A percentile compares a stretch with the other conserved stretches of the same genome.
Conservation (phyloP, 257 asterid species). For the Nemophila menziesii region DNA sequence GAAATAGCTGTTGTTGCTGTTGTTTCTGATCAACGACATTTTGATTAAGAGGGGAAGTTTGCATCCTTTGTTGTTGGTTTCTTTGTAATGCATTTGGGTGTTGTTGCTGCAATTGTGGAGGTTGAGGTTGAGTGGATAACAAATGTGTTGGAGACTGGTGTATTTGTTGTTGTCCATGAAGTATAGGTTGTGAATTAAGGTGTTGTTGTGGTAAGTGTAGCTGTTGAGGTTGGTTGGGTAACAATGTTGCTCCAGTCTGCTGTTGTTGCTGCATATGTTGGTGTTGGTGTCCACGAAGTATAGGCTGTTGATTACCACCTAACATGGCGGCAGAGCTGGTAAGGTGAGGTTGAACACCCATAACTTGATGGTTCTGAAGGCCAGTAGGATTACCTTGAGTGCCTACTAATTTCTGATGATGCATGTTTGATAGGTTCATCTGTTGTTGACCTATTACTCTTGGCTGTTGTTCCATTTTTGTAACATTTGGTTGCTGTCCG, state of each 20-base stretch:
- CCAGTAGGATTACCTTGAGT: conserved; percentile 60
- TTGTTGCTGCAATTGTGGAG: conserved; percentile 69
- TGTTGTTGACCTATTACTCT: conserved; percentile 73
- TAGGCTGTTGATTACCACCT: conserved; percentile 51
- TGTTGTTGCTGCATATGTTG: conserved; percentile 66
- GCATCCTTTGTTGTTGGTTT: conserved; percentile 80
- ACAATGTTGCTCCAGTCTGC: no score
- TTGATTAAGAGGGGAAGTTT: conserved; percentile 67
- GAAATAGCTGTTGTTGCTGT: conserved; percentile 73
- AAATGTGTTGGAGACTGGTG: conserved; percentile 45
- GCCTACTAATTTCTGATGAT: conserved; percentile 65
- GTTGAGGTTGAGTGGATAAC: conserved; percentile 70
- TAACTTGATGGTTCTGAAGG: conserved; percentile 73
- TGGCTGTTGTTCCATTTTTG: conserved; percentile 57
- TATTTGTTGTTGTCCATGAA: conserved; percentile 66
- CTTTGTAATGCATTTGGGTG: conserved; percentile 50
- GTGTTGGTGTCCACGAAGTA: no score
- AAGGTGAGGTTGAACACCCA: conserved; percentile 71
- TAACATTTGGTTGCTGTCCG: conserved; percentile 56
- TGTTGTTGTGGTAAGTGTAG: no score
- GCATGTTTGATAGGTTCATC: conserved; percentile 55
- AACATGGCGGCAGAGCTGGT: conserved; percentile 53
- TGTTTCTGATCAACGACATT: conserved; percentile 64
- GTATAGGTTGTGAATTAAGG: no score
- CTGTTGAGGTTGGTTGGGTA: no score